phyloP scores from a whole-genome alignment of 108 stramenopile genomes.

The Cylindrotheca closterium region DNA sequence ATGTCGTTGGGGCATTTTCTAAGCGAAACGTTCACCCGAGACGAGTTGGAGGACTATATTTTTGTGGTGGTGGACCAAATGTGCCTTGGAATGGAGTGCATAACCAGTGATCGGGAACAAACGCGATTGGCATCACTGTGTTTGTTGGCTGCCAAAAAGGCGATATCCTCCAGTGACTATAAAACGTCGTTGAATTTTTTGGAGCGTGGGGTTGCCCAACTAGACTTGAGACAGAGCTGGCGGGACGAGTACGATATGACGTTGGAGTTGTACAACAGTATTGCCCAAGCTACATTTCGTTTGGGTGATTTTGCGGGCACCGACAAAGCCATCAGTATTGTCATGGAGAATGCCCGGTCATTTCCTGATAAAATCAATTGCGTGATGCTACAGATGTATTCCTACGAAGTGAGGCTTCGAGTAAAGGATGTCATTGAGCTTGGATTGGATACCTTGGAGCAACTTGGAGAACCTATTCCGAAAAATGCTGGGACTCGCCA shows the following conservation, averaged over 20 bases:
- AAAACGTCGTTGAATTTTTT: background rate
- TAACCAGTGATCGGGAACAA: slow-evolving; percentile 3
- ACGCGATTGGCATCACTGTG: slow-evolving; percentile 8
- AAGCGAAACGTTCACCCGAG: background rate
- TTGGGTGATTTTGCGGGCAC: slow-evolving; percentile 12
- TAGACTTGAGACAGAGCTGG: background rate
- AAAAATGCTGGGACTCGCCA: background rate
- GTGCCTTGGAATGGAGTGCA: background rate
- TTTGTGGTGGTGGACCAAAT: slow-evolving; percentile 4
- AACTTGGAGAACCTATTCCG: slow-evolving; percentile 20
- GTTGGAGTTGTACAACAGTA: slow-evolving; percentile 16
- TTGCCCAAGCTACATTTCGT: slow-evolving; percentile 21
- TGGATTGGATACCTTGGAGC: slow-evolving; percentile 10
- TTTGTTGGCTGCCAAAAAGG: slow-evolving; percentile 18
- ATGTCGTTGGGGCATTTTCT: slow-evolving; percentile 4
- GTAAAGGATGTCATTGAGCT: slow-evolving; percentile 15
- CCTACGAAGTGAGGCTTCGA: slow-evolving; percentile 8
- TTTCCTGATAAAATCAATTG: slow-evolving; percentile 17
- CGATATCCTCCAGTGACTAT: background rate
- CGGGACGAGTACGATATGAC: slow-evolving; percentile 8
- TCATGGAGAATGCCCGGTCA: slow-evolving; percentile 7
- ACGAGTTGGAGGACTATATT: background rate
- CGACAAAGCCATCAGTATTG: slow-evolving; percentile 3
- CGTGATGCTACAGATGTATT: slow-evolving; percentile 19
- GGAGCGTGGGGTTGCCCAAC: background rate